Base-by-base conservation (phyloP, 192 early-diverging fungal genomes). In the Dispira parvispora region DNA sequence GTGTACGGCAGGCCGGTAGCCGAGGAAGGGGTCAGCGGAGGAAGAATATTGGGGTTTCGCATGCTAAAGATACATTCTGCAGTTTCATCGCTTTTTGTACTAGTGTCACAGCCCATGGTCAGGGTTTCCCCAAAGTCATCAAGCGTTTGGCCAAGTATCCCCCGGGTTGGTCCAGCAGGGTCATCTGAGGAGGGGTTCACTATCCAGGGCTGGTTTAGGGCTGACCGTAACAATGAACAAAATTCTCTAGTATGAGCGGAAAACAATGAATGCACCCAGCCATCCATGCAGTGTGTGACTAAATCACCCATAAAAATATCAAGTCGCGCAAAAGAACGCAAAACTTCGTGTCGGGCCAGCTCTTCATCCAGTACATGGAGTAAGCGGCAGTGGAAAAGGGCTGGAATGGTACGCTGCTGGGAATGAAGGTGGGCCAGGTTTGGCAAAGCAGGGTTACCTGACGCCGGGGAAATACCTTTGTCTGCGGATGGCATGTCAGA, bases 361-460 rank as follows among this genome's bases (percentile, higher is more conserved):
- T 60, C 57, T 2, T 27, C 32, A 43, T 60, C 57, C 11, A 60
- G 10, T 14, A 42, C 42, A 18, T 60, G 57, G 1, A 60, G 38
- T 28, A 60, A 42, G 32, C 57, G 57, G 57, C 27, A 43, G 57
- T 60, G 57, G 32, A 42, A 60, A 8, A 60, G 57, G 38, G 38
- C 25, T 3, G 57, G 57, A 13, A 60, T 43, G 13, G 43, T 27
- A 14, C 18, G 27, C 42, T 13, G 32, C 32, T 60, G 57, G 28
- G 27, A n/a, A 16, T 28, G 57, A 21, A 42, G 32, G 16, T 27
- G 25, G 13, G 57, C 21, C 11, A 11, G 27, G 42, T 27, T 49
- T 6, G 32, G 32, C 32, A 38, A 38, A 38, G 32, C 32, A 4
- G 32, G 32, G 32, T 38, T 38, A 38, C 32, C 6, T 6, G 32